Conservation (phyloP, 768 basidiomycete genomes). For the Lepiota brunneoincarnata region DNA sequence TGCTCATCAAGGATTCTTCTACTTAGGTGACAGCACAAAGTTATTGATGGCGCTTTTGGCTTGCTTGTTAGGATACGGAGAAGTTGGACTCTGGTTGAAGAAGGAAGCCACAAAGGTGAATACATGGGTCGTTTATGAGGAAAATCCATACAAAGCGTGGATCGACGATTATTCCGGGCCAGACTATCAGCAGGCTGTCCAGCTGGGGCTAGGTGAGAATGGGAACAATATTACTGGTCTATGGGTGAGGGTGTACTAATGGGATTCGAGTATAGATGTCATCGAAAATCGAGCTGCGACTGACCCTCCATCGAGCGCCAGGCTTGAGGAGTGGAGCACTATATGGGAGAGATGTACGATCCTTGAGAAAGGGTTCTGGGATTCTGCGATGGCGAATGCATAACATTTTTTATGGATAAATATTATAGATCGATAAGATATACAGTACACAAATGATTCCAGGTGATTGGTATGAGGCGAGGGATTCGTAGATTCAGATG, state of each 20-base stretch:
- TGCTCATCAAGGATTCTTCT: neutral
- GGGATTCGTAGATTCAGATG: neutral
- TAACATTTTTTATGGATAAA: conserved; percentile 6
- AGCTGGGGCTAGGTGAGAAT: conserved; percentile 71
- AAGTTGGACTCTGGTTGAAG: conserved; percentile 84
- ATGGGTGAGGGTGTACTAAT: neutral
- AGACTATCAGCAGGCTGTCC: conserved; percentile 71
- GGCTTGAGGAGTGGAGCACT: conserved; percentile 61
- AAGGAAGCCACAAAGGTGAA: conserved; percentile 44
- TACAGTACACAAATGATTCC: conserved; percentile 5
- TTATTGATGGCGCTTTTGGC: conserved; percentile 81
- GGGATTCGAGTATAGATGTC: conserved; percentile 42
- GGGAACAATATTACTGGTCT: neutral
- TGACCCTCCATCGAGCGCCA: conserved; percentile 59
- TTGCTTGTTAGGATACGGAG: conserved; percentile 89
- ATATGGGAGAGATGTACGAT: conserved; percentile 77
- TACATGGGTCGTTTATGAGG: conserved; percentile 56
- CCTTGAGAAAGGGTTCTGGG: conserved; percentile 89
- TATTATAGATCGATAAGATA: conserved; percentile 1
- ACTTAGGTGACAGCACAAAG: conserved; percentile 64
- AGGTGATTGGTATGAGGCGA: neutral
- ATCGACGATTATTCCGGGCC: conserved; percentile 78
- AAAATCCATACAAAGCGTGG: conserved; percentile 76
- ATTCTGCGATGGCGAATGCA: conserved; percentile 44
- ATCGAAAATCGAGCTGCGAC: conserved; percentile 65